Conservation (phyloP, 2,329 filamentous ascomycete species). For the Phoma sp. region DNA sequence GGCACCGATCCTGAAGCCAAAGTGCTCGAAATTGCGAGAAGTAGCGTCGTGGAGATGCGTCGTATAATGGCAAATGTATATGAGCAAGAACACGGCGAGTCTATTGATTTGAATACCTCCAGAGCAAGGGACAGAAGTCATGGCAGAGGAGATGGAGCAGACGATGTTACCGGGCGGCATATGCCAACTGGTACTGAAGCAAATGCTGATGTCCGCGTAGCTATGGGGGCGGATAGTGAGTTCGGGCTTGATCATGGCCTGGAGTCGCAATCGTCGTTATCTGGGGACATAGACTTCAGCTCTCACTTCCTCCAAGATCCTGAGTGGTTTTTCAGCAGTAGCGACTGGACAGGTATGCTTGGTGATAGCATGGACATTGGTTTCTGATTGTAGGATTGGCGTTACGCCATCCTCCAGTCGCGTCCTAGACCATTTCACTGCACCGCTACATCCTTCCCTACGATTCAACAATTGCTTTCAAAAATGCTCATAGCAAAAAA, state of each 20-base stretch:
- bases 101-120: constrained; percentile 24
- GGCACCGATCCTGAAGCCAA: constrained; percentile 22
- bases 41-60: constrained; percentile 16
- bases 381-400: background rate
- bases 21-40: constrained; percentile 29
- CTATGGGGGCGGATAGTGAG: background rate
- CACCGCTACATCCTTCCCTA: no score
- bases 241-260: background rate
- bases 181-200: background rate
- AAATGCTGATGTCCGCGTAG: background rate
- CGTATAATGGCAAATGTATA: constrained; percentile 26
- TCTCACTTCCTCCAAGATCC: constrained; percentile 7
- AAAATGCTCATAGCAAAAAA: no score
- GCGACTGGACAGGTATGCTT: background rate
- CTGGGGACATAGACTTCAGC: background rate
- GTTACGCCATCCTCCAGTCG: no score
- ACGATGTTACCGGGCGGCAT: constrained; percentile 2
- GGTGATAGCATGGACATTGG: background rate
- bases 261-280: background rate
- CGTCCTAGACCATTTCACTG: no score
- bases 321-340: constrained; percentile 6
- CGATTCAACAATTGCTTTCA: no score
- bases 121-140: constrained; percentile 7
- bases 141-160: constrained; percentile 16
- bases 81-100: constrained; percentile 26